Evolutionary conservation across 495 filamentous ascomycete species (phyloP).

Genomic region (Penicillium macrosclerotiorum): DNA sequence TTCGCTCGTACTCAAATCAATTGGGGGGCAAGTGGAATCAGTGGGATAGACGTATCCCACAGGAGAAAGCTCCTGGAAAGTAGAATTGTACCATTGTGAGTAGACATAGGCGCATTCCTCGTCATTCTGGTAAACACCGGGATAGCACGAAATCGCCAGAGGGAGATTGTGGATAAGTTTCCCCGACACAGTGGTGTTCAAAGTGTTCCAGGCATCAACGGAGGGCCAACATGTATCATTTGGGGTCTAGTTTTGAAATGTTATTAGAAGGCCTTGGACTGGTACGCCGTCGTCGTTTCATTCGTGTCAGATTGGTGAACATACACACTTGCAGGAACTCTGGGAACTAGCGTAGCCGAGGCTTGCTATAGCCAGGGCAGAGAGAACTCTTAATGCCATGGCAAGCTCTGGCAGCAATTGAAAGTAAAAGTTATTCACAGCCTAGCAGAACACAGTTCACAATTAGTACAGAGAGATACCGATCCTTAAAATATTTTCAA

Average conservation of each 20-base stretch:
- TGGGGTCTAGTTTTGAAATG: constrained; percentile 25
- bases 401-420: too few relatives aligned
- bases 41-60: constrained; percentile 32
- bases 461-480: neutral
- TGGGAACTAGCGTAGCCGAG: neutral
- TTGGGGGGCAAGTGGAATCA: constrained; percentile 25
- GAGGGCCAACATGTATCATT: constrained; percentile 42
- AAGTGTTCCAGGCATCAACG: constrained; percentile 29
- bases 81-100: constrained; percentile 25
- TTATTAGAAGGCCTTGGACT: neutral
- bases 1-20: constrained; percentile 32
- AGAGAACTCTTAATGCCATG: neutral
- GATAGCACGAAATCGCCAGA: constrained; percentile 56
- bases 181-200: constrained; percentile 48
- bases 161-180: constrained; percentile 51
- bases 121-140: constrained; percentile 24
- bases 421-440: too few relatives aligned
- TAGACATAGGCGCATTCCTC: constrained; percentile 24
- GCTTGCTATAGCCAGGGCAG: neutral
- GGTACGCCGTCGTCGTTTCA: too few relatives aligned
- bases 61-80: constrained; percentile 26
- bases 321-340: constrained; percentile 15
- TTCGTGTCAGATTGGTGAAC: neutral
- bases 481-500: neutral
- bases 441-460: too few relatives aligned